These are phyloP conservation scores for Kazachstania sp. DNA, from an alignment of 1,139 yeast species.

Conservation along the genomic window DNA sequence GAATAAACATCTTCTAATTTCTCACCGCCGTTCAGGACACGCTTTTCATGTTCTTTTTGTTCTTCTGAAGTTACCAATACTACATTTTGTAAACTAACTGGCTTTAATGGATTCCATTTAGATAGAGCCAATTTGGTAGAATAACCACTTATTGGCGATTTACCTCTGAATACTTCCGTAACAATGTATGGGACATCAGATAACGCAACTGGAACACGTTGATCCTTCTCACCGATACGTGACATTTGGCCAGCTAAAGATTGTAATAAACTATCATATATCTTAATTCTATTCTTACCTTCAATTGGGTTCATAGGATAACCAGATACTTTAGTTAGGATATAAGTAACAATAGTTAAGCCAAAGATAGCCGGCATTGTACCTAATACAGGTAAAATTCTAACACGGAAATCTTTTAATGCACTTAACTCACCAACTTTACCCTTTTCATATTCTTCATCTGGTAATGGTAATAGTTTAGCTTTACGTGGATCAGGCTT, in stretches of 20 bases:
- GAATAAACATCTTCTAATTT: conserved; percentile 55
- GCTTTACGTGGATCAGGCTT: conserved; percentile 96
- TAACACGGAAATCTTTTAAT: conserved; percentile 77
- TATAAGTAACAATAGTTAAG: conserved; percentile 73
- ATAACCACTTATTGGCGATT: conserved; percentile 79
- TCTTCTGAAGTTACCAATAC: conserved; percentile 87
- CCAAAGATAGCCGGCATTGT: conserved; percentile 97
- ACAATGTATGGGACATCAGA: conserved; percentile 75
- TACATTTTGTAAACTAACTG: conserved; percentile 56
- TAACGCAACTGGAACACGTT: conserved; percentile 63
- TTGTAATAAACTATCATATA: conserved; percentile 75
- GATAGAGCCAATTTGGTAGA: conserved; percentile 72
- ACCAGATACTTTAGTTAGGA: conserved; percentile 71
- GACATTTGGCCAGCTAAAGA: conserved; percentile 81
- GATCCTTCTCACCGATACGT: conserved; percentile 60
- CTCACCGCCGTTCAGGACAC: conserved; percentile 61
- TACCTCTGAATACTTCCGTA: conserved; percentile 89
- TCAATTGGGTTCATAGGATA: conserved; percentile 84
- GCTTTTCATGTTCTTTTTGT: conserved; percentile 66
- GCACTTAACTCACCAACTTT: conserved; percentile 83
- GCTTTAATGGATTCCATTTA: conserved; percentile 66
- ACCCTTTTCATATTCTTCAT: conserved; percentile 71
- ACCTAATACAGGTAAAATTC: conserved; percentile 90
- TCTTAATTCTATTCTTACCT: conserved; percentile 80
- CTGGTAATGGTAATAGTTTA: conserved; percentile 69